These are phyloP conservation scores for Craspedostauros australis DNA, from an alignment of 108 stramenopile genomes.

Conservation along the genomic window DNA sequence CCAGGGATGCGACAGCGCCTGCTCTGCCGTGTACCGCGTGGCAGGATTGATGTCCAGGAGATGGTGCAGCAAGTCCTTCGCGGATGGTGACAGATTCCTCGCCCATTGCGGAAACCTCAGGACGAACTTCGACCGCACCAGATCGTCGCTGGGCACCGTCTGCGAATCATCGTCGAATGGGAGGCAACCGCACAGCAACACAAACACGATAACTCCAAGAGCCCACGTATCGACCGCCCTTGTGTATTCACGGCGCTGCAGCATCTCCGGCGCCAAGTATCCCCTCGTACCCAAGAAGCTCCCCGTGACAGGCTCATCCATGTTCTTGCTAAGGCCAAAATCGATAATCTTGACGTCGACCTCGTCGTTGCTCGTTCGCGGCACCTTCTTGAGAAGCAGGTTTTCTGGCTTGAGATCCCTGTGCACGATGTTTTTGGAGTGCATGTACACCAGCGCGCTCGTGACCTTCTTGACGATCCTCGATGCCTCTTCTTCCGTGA, in stretches of 20 bases:
- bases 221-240: conserved; percentile 89
- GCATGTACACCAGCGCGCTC: conserved; percentile 94
- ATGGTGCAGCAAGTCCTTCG: conserved; percentile 88
- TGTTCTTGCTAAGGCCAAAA: conserved; percentile 90
- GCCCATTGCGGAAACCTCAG: conserved; percentile 95
- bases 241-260: conserved; percentile 89
- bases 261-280: conserved; percentile 95
- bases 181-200: conserved; percentile 92
- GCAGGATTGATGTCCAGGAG: conserved; percentile 85
- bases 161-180: conserved; percentile 97
- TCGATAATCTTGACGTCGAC: conserved; percentile 97
- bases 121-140: conserved; percentile 75
- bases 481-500: conserved; percentile 88
- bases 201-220: conserved; percentile 88
- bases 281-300: conserved; percentile 94
- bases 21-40: conserved; percentile 87
- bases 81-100: conserved; percentile 77
- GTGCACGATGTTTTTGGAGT: conserved; percentile 91
- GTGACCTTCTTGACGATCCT: conserved; percentile 86
- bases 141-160: conserved; percentile 64
- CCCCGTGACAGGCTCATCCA: conserved; percentile 72
- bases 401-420: conserved; percentile 97
- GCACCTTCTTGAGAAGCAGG: conserved; percentile 29
- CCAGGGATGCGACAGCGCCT: conserved; percentile 96
- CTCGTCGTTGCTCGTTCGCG: conserved; percentile 20